phyloP scores from a whole-genome alignment of 2,329 filamentous ascomycete species.

The Fusarium duplospermum region DNA sequence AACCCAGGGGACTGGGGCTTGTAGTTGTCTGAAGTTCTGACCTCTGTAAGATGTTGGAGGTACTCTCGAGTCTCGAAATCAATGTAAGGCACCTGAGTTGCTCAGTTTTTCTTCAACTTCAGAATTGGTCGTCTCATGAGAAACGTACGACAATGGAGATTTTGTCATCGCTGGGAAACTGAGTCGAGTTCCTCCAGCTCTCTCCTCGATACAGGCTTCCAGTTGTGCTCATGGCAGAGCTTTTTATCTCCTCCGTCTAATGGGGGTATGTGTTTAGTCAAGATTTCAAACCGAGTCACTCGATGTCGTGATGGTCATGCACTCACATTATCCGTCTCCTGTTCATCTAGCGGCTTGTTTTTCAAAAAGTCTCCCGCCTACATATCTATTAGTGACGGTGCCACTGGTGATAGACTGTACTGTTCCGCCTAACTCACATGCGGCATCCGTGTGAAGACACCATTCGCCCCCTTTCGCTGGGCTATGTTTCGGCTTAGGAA shows the following conservation, averaged over 20 bases:
- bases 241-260: not conserved
- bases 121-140: not conserved
- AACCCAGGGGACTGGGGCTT: not conserved
- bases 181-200: not conserved
- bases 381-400: not conserved
- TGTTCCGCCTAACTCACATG: not conserved
- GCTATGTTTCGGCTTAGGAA: not conserved
- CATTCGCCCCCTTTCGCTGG: not conserved
- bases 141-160: conserved; percentile 1
- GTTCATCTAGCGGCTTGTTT: not conserved
- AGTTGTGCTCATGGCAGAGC: not conserved
- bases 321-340: not conserved
- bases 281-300: not conserved
- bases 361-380: not conserved
- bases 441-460: not conserved
- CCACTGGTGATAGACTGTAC: not conserved
- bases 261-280: not conserved
- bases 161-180: not conserved
- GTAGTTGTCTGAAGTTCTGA: not conserved
- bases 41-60: not conserved
- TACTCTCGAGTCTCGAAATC: conserved; percentile 10
- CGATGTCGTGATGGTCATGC: not conserved
- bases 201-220: not conserved
- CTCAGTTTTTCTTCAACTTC: not conserved
- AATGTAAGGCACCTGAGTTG: conserved; percentile 1